Evolutionary conservation across 2,329 filamentous ascomycete species (phyloP), one percentile per base, ranked within the genome.

Genomic region (Cladophialophora chaetospira): DNA sequence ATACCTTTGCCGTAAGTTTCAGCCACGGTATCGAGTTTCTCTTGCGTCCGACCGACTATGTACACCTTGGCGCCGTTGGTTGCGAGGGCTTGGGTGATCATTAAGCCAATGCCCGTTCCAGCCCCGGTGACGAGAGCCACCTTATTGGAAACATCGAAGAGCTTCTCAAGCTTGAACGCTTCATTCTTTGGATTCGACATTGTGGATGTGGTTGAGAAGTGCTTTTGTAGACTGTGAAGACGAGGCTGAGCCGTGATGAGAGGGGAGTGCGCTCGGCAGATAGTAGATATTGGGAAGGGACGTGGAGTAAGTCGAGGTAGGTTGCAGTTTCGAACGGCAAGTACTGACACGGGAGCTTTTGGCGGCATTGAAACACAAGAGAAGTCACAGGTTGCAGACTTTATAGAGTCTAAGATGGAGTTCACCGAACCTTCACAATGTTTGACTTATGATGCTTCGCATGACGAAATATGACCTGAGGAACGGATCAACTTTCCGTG

Each of bases 31-130:
- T 71, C 62, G 1, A 75, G 67, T 51, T 75, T 73, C 48, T 72
- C 66, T 23, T 66, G 61, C 50, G 78, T 78, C 56, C 82, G 77
- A 19, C 82, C 79, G 3, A 78, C 79, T 62, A 85, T 84, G 75
- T 85, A 85, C 1, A 85, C 82, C 67, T 82, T 84, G 13, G 82
- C 82, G 17, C 82, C 78, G 64, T 85, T 85, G 35, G 80, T 80
- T 4, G 81, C 80, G 3, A 85, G 74, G 2, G 79, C 77, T 68
- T 84, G 81, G 0, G 80, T 74, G 47, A 79, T 77, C 84, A 87
- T 87, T 13, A 88, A 72, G 0, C 85, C 85, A 58, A 88, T 88
- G 17, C 85, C 85, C n/a, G 78, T 76, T 11, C 82, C 82, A 25
- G 84, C 84, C 48, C 84, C 84, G 2, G 85, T 85, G 42, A 86